Conservation (phyloP, 495 filamentous ascomycete species). For the Xylaria cubensis region DNA sequence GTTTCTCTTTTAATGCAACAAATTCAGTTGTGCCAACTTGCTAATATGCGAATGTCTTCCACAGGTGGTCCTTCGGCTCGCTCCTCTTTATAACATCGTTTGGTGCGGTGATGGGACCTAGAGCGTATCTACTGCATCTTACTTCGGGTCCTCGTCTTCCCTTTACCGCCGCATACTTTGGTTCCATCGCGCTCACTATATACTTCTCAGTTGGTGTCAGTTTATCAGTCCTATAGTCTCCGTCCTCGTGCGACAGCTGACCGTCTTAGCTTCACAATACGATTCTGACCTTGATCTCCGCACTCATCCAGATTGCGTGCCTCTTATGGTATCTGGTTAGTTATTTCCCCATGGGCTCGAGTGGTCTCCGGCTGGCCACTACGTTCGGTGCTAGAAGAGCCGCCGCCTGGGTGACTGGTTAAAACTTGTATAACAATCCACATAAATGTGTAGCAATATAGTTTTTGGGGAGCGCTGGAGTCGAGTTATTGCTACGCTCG, state of each 20-base stretch:
- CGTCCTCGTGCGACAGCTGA: conserved; percentile 31
- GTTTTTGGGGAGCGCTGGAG: conserved; percentile 20
- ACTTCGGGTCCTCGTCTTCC: conserved; percentile 84
- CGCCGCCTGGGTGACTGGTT: conserved; percentile 87
- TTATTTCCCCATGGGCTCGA: conserved; percentile 97
- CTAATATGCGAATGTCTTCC: conserved; percentile 19
- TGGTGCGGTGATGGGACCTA: conserved; percentile 91
- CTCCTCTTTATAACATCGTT: conserved; percentile 90
- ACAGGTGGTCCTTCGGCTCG: conserved; percentile 94
- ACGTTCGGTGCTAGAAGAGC: conserved; percentile 84
- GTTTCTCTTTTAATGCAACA: conserved; percentile 11
- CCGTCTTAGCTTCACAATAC: conserved; percentile 72
- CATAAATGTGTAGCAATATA: conserved; percentile 12
- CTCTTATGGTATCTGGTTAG: conserved; percentile 94
- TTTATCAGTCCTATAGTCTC: conserved; percentile 35
- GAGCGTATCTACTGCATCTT: conserved; percentile 81
- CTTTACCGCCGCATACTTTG: conserved; percentile 97
- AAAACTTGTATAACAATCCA: conserved; percentile 23
- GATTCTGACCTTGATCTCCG: conserved; percentile 81
- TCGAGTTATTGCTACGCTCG: not conserved
- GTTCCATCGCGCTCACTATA: conserved; percentile 86
- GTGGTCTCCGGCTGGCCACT: conserved; percentile 83
- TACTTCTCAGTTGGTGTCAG: conserved; percentile 92
- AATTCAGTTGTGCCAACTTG: conserved; percentile 27
- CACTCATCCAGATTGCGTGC: conserved; percentile 80